A percentile compares a stretch with the other conserved stretches of the same genome.
Evolutionary conservation across 306 rosid genomes (phyloP).

Genomic region (Spatholobus suberectus): DNA sequence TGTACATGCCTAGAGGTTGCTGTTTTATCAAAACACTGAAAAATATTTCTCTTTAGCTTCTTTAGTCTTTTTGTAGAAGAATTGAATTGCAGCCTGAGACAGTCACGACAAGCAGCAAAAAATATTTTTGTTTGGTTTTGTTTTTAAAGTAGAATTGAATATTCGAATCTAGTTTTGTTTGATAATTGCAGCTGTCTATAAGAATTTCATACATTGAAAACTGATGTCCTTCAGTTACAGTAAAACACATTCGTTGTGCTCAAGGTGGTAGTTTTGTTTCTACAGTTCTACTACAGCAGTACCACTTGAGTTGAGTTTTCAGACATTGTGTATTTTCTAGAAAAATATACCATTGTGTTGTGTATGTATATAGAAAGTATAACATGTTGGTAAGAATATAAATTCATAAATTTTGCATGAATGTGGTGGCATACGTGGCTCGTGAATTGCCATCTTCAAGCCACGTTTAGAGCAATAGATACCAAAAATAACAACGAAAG

Average conservation of each 20-base stretch:
- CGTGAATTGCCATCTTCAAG: too few species aligned
- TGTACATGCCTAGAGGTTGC: conserved; percentile 16
- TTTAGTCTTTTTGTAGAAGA: conserved; percentile 13
- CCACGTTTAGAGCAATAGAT: too few species aligned
- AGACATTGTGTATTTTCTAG: background rate
- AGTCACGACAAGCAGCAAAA: background rate
- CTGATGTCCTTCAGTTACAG: background rate
- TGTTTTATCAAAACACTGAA: background rate
- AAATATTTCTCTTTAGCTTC: background rate
- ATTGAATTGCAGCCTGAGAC: conserved; percentile 4
- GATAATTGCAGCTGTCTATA: background rate
- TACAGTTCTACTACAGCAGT: background rate
- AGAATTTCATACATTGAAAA: background rate
- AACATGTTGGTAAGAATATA: background rate
- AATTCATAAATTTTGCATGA: background rate
- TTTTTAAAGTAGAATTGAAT: background rate
- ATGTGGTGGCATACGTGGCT: too few species aligned
- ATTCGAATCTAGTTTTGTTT: conserved; percentile 11
- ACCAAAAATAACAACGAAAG: too few species aligned
- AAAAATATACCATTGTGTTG: background rate
- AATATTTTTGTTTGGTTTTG: background rate
- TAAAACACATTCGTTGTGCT: background rate
- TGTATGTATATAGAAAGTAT: background rate
- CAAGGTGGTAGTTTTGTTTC: background rate
- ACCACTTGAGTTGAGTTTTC: background rate